A percentile compares a stretch with the other conserved stretches of the same genome.
phyloP scores from a whole-genome alignment of 805 yeast genomes.

The Limtongia smithiae region DNA sequence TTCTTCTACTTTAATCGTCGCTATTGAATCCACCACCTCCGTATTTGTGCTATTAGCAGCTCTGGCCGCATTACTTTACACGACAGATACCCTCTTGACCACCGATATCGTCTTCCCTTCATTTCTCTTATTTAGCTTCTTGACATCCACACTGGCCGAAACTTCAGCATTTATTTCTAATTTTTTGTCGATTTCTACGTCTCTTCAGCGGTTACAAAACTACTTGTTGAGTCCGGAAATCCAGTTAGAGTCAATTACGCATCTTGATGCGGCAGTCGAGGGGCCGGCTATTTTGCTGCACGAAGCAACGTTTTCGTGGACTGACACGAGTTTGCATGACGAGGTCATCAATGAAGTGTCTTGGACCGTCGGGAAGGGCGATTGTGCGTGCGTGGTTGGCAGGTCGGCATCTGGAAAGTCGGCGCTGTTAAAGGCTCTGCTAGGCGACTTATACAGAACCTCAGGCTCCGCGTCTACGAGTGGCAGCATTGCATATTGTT shows the following conservation, averaged over 20 bases:
- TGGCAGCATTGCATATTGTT: conserved; percentile 48
- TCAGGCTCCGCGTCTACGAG: conserved; percentile 67
- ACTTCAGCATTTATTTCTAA: conserved; percentile 85
- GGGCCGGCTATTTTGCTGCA: conserved; percentile 43
- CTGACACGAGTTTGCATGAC: conserved; percentile 71
- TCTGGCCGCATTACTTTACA: conserved; percentile 71
- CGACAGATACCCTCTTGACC: conserved; percentile 63
- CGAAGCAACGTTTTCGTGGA: conserved; percentile 46
- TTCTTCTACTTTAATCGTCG: conserved; percentile 63
- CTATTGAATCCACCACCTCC: conserved; percentile 83
- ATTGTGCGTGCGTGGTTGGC: conserved; percentile 81
- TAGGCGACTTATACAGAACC: conserved; percentile 77
- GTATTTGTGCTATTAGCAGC: conserved; percentile 85
- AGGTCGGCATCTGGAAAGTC: conserved; percentile 89
- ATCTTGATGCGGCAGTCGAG: conserved; percentile 55
- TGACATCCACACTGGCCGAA: no score
- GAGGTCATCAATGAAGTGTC: conserved; percentile 64
- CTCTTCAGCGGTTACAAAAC: conserved; percentile 55
- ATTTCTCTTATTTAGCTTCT: conserved; percentile 84
- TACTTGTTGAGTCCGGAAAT: conserved; percentile 71
- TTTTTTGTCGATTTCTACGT: conserved; percentile 75
- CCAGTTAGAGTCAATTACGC: conserved; percentile 69
- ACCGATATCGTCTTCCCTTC: conserved; percentile 91
- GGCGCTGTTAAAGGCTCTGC: conserved; percentile 68
- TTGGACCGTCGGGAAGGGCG: conserved; percentile 65